These are phyloP conservation scores for Osmanthus fragrans DNA, from an alignment of 257 asterid genomes.

Conservation along the genomic window DNA sequence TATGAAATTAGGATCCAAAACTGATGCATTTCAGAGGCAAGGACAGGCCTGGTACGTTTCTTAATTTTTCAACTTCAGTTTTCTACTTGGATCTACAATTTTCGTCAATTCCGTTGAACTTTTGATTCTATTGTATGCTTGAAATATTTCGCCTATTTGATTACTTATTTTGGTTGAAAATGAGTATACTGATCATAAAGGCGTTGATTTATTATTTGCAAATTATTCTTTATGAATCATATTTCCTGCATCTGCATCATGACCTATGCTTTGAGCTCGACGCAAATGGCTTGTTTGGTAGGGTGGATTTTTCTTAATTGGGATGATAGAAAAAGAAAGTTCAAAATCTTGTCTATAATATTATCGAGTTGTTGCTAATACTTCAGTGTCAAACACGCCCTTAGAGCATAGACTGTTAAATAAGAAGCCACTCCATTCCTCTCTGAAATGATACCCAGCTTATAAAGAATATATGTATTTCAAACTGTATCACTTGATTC, in stretches of 20 bases:
- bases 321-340: too few relatives aligned
- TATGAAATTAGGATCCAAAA: slow-evolving; percentile 93
- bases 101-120: too few relatives aligned
- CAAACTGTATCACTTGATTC: too few relatives aligned
- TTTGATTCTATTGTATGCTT: too few relatives aligned
- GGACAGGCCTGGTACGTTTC: slow-evolving; percentile 83
- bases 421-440: not conserved
- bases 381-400: not conserved
- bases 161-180: not conserved
- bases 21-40: slow-evolving; percentile 86
- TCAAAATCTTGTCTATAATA: too few relatives aligned
- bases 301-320: too few relatives aligned
- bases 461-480: not conserved
- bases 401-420: not conserved
- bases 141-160: not conserved
- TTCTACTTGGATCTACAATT: not conserved
- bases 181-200: not conserved
- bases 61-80: slow-evolving; percentile 12
- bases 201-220: not conserved
- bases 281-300: too few relatives aligned
- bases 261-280: too few relatives aligned
- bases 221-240: not conserved
- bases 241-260: not conserved
- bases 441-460: not conserved
- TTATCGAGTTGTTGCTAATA: not conserved